phyloP scores from a whole-genome alignment of 1,139 yeast species.

The Maudiozyma humilis region DNA sequence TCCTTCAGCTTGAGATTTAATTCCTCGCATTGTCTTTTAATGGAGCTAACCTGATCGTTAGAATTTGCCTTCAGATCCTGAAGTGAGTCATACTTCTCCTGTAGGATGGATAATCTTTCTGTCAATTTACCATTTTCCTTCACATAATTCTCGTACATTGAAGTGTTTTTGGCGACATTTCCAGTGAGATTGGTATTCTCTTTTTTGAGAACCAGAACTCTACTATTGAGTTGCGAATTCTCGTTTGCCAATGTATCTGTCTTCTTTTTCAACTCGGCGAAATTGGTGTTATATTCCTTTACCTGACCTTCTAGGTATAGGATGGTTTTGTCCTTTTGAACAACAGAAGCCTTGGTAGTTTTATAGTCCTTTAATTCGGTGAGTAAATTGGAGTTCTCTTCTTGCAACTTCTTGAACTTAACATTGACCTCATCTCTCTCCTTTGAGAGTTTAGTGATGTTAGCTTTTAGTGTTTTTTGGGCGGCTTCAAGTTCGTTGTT shows the following conservation, averaged over 20 bases:
- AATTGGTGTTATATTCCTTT: slow-evolving; percentile 30
- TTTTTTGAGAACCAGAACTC: slow-evolving; percentile 30
- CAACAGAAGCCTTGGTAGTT: slow-evolving; percentile 19
- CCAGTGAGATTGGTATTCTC: slow-evolving; percentile 36
- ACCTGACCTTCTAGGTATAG: slow-evolving; percentile 39
- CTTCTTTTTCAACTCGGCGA: slow-evolving; percentile 22
- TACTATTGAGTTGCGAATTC: slow-evolving; percentile 23
- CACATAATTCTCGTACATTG: slow-evolving; percentile 38
- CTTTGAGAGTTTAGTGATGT: slow-evolving; percentile 4
- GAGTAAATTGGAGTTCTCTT: slow-evolving; percentile 33
- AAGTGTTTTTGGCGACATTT: slow-evolving; percentile 38
- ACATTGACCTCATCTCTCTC: slow-evolving; percentile 29
- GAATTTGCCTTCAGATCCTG: slow-evolving; percentile 42
- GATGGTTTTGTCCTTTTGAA: slow-evolving; percentile 45
- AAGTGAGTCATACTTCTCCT: slow-evolving; percentile 43
- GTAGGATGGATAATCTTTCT: slow-evolving; percentile 45
- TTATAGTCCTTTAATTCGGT: slow-evolving; percentile 20
- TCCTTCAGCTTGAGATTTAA: slow-evolving; percentile 61
- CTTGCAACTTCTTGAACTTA: slow-evolving; percentile 35
- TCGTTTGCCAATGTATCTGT: slow-evolving; percentile 21
- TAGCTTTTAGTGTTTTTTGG: slow-evolving; percentile 17
- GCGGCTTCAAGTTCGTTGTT: slow-evolving; percentile 9
- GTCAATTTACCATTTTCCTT: slow-evolving; percentile 47
- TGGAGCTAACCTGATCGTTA: slow-evolving; percentile 47
- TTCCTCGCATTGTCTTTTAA: slow-evolving; percentile 74